These are phyloP conservation scores for Golubevia sp. DNA, from an alignment of 1,284 basidiomycete genomes.

Conservation along the genomic window DNA sequence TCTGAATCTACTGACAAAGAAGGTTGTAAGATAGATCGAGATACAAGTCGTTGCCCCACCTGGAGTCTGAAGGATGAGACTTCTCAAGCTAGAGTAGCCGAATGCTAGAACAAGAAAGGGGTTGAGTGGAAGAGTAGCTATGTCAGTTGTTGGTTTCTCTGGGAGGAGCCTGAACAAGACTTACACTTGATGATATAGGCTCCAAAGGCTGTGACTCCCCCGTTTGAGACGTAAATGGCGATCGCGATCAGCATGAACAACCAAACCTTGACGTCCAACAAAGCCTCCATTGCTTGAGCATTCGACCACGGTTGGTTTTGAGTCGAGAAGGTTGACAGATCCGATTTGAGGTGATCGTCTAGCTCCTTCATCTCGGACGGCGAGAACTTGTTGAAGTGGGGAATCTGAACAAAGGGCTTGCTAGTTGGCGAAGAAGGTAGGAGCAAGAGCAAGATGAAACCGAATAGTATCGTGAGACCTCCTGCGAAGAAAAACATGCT, in stretches of 20 bases:
- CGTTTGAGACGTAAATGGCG: conserved; percentile 62
- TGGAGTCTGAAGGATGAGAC: conserved; percentile 63
- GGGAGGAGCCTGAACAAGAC: too few species aligned
- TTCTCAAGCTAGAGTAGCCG: conserved; percentile 64
- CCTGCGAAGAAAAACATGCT: conserved; percentile 66
- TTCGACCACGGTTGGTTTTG: conserved; percentile 49
- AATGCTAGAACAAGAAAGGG: too few species aligned
- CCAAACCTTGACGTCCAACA: conserved; percentile 64
- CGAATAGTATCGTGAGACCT: conserved; percentile 64
- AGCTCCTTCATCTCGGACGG: conserved; percentile 17
- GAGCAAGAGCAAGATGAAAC: conserved; percentile 62
- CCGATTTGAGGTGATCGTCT: conserved; percentile 17
- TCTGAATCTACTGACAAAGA: conserved; percentile 60
- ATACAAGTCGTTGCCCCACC: conserved; percentile 63
- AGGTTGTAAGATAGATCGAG: conserved; percentile 63
- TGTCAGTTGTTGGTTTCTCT: too few species aligned
- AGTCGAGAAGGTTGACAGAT: conserved; percentile 15
- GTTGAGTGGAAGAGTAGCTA: too few species aligned
- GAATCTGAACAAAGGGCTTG: conserved; percentile 25
- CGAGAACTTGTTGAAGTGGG: conserved; percentile 34
- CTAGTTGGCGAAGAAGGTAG: conserved; percentile 64
- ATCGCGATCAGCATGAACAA: conserved; percentile 63
- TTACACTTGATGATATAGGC: conserved; percentile 63
- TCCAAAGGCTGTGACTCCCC: conserved; percentile 64
- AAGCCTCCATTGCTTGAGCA: conserved; percentile 63